These are phyloP conservation scores for Eucalyptus erythrocorys DNA, from an alignment of 345 rosid genomes.

Conservation along the genomic window DNA sequence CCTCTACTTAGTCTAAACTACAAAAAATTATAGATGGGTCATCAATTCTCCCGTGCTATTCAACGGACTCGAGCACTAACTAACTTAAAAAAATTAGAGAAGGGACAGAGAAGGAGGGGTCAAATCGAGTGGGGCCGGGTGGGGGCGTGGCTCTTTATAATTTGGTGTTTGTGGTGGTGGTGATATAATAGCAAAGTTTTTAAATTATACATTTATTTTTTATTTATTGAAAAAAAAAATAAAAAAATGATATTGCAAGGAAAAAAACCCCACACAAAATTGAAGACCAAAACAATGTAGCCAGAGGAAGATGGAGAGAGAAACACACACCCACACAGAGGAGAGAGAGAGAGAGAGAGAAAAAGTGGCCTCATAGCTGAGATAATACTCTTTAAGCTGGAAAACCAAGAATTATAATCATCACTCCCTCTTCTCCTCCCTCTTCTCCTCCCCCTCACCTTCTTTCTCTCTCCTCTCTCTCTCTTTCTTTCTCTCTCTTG, in stretches of 20 bases:
- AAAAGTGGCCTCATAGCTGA: background rate
- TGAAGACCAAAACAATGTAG: background rate
- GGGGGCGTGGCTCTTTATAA: background rate
- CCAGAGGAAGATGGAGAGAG: background rate
- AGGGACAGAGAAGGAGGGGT: background rate
- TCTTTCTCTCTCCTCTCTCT: background rate
- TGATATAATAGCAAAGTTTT: background rate
- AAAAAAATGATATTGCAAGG: background rate
- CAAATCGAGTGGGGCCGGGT: background rate
- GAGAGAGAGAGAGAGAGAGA: background rate
- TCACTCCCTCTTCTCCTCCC: background rate
- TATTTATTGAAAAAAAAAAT: accelerated
- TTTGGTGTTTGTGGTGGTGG: background rate
- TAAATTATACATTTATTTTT: background rate
- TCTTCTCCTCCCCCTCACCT: background rate
- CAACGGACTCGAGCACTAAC: background rate
- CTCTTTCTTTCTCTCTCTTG: background rate
- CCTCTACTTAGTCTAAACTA: background rate
- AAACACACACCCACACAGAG: background rate
- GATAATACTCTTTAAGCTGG: background rate
- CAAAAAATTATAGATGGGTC: background rate
- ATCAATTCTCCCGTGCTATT: background rate
- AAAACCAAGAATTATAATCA: background rate
- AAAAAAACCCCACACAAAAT: background rate
- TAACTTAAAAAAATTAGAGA: background rate